These are phyloP conservation scores for Teratosphaeria zuluensis DNA, from an alignment of 2,329 filamentous ascomycete genomes.

Conservation along the genomic window DNA sequence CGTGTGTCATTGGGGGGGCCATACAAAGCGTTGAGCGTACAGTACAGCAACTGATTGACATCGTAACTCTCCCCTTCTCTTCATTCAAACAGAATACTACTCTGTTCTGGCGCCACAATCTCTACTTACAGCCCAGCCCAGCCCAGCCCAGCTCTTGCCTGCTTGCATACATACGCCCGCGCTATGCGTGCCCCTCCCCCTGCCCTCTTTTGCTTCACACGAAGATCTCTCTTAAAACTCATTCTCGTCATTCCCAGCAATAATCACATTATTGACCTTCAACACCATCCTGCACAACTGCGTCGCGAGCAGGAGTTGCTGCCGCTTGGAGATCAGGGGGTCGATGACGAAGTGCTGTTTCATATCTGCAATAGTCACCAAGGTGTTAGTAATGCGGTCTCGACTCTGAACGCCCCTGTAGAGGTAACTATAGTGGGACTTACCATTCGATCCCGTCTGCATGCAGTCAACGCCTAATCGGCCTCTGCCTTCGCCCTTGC, in stretches of 20 bases:
- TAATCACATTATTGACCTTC: conserved; percentile 93
- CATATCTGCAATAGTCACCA: conserved; percentile 56
- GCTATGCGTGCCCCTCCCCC: neutral
- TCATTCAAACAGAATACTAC: too few species aligned
- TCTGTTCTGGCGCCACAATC: too few species aligned
- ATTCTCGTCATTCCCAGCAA: conserved; percentile 75
- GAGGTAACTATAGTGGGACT: too few species aligned
- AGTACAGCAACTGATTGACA: too few species aligned
- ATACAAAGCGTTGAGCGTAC: too few species aligned
- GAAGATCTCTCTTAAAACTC: conserved; percentile 52
- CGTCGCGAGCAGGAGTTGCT: conserved; percentile 91
- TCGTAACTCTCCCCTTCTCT: too few species aligned
- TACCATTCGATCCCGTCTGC: conserved; percentile 82
- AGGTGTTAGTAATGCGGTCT: conserved; percentile 1
- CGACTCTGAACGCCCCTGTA: too few species aligned
- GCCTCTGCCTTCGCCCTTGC: conserved; percentile 65
- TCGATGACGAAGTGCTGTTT: conserved; percentile 97
- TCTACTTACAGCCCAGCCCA: too few species aligned
- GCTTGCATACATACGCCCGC: neutral
- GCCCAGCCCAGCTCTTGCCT: too few species aligned
- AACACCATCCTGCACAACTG: conserved; percentile 97
- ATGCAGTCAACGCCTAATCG: conserved; percentile 95
- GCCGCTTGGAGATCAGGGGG: conserved; percentile 93
- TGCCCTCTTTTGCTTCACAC: too few species aligned
- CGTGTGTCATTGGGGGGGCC: too few species aligned